Evolutionary conservation across 2,329 filamentous ascomycete species (phyloP).

Genomic region (Botrytis galanthina): DNA sequence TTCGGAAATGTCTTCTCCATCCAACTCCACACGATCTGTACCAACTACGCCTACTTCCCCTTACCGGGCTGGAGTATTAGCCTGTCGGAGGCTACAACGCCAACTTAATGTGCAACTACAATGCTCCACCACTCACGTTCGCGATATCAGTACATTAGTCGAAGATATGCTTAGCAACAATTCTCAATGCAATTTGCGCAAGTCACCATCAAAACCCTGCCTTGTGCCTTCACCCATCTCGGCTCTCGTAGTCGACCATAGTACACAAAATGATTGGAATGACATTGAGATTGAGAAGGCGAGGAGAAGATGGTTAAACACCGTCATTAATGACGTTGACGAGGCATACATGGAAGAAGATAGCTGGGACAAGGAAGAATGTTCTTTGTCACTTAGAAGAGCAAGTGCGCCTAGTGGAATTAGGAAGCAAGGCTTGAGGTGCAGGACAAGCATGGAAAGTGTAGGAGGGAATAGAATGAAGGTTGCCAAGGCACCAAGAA

Average conservation of each 20-base stretch:
- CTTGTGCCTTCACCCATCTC: neutral
- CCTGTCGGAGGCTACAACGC: constrained; percentile 24
- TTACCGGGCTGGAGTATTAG: neutral
- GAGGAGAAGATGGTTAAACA: constrained; percentile 10
- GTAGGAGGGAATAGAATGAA: neutral
- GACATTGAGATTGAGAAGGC: neutral
- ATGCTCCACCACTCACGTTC: constrained; percentile 20
- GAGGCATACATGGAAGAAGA: constrained; percentile 7
- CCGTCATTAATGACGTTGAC: constrained; percentile 15
- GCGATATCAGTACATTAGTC: constrained; percentile 23
- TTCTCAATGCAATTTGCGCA: constrained; percentile 21
- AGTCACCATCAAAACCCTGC: neutral
- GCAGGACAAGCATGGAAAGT: constrained; percentile 4
- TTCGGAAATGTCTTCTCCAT: constrained; percentile 10
- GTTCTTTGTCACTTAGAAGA: constrained; percentile 6
- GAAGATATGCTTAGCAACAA: constrained; percentile 24
- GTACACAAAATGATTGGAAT: neutral
- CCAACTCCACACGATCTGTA: constrained; percentile 11
- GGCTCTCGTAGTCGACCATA: neutral
- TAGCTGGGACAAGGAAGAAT: neutral
- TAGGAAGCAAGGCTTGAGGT: constrained; percentile 7
- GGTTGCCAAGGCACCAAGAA: constrained; percentile 2
- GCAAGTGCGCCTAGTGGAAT: constrained; percentile 17
- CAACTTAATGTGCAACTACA: constrained; percentile 26
- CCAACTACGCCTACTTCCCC: constrained; percentile 14